These are phyloP conservation scores for Geotrichum macrosporum DNA, from an alignment of 1,139 yeast genomes.

Conservation along the genomic window DNA sequence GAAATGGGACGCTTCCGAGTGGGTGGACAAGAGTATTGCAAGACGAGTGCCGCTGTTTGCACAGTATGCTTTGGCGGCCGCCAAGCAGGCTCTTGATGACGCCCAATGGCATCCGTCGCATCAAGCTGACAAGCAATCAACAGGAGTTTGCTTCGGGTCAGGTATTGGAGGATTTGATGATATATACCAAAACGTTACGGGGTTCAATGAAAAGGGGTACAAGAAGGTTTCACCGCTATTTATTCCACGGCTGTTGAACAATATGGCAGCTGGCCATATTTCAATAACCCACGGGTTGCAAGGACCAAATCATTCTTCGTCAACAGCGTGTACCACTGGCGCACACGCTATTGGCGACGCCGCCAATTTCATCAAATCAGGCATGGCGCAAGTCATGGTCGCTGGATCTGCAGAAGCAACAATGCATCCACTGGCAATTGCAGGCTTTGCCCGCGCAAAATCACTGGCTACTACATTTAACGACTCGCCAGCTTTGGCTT, in stretches of 20 bases:
- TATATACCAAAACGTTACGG: constrained; percentile 55
- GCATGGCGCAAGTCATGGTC: constrained; percentile 79
- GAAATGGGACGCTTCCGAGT: constrained; percentile 44
- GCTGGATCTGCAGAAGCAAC: constrained; percentile 93
- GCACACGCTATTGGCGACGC: constrained; percentile 94
- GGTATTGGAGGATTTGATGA: constrained; percentile 91
- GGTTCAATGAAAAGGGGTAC: constrained; percentile 53
- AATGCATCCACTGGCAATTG: constrained; percentile 78
- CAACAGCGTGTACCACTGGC: constrained; percentile 98
- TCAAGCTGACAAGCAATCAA: constrained; percentile 29
- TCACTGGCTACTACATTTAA: constrained; percentile 66
- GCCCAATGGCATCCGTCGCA: constrained; percentile 49
- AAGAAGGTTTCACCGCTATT: constrained; percentile 78
- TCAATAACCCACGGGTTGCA: constrained; percentile 69
- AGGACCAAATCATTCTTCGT: constrained; percentile 85
- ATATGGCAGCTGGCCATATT: constrained; percentile 94
- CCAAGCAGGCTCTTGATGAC: constrained; percentile 70
- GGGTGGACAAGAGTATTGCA: constrained; percentile 35
- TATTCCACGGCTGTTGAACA: constrained; percentile 75
- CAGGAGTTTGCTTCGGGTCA: constrained; percentile 85
- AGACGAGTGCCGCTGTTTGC: constrained; percentile 68
- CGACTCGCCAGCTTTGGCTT: constrained; percentile 63
- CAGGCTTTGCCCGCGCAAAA: constrained; percentile 89
- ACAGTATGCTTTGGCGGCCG: constrained; percentile 74
- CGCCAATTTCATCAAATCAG: constrained; percentile 67